These are phyloP conservation scores for Testicularia cyperi DNA, from an alignment of 1,284 basidiomycete genomes.

Conservation along the genomic window DNA sequence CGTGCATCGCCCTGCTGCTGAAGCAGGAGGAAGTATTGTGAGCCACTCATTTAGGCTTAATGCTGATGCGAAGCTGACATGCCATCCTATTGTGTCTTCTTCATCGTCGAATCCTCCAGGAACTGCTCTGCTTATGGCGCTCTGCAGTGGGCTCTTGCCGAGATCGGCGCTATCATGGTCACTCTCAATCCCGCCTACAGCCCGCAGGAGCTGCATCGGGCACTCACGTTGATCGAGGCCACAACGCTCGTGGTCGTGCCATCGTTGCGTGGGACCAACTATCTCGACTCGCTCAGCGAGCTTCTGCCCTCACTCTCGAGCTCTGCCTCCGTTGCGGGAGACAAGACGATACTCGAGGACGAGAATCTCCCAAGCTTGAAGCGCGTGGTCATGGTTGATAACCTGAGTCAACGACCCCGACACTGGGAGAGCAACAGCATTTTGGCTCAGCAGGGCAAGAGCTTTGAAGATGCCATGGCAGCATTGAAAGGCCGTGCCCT, in stretches of 20 bases:
- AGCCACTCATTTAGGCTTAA: no score
- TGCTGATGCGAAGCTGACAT: no score
- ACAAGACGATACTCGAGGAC: slow-evolving; percentile 63
- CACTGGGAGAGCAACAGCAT: slow-evolving; percentile 45
- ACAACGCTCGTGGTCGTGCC: slow-evolving; percentile 74
- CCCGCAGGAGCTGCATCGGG: slow-evolving; percentile 68
- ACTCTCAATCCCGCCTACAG: slow-evolving; percentile 81
- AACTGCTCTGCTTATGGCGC: slow-evolving; percentile 71
- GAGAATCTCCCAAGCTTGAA: slow-evolving; percentile 69
- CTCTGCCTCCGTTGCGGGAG: slow-evolving; percentile 59
- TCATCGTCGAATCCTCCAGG: no score
- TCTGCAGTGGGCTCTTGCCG: slow-evolving; percentile 79
- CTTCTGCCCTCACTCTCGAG: slow-evolving; percentile 69
- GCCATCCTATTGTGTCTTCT: no score
- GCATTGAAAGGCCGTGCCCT: slow-evolving; percentile 17
- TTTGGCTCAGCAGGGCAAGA: slow-evolving; percentile 27
- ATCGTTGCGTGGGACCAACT: slow-evolving; percentile 57
- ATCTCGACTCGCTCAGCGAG: slow-evolving; percentile 62
- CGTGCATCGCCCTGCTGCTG: no score
- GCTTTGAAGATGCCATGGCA: slow-evolving; percentile 33
- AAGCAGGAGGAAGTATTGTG: no score
- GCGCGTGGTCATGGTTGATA: slow-evolving; percentile 72
- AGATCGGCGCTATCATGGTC: slow-evolving; percentile 75
- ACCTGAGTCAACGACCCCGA: slow-evolving; percentile 59
- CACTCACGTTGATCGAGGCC: slow-evolving; percentile 71